Evolutionary conservation across 2,329 filamentous ascomycete genomes (phyloP).

Genomic region (Alternaria hordeiaustralica): DNA sequence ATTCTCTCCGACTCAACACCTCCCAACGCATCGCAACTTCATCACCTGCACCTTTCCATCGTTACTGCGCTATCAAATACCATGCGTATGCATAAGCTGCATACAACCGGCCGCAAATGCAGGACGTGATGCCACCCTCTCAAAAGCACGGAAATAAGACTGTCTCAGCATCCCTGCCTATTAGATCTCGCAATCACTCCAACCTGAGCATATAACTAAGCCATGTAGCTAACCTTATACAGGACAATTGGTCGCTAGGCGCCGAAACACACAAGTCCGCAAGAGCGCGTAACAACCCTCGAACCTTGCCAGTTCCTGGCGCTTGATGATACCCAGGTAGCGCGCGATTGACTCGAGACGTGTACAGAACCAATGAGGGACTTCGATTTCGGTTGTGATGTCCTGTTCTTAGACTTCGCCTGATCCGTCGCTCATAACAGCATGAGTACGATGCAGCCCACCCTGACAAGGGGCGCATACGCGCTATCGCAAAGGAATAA

Average conservation of each 20-base stretch:
- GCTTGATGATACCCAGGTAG: too few relatives aligned
- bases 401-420: neutral
- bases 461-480: too few relatives aligned
- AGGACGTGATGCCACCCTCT: neutral
- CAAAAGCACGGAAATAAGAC: neutral
- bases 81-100: neutral
- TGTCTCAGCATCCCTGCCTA: neutral
- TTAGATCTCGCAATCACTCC: neutral
- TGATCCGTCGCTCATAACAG: too few relatives aligned
- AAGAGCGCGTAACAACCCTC: too few relatives aligned
- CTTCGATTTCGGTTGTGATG: neutral
- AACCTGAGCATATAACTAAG: neutral
- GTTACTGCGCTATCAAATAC: neutral
- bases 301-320: too few relatives aligned
- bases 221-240: too few relatives aligned
- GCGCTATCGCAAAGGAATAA: too few relatives aligned
- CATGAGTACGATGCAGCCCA: too few relatives aligned
- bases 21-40: neutral
- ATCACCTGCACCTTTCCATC: neutral
- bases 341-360: neutral
- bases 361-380: neutral
- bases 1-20: slow-evolving; percentile 15
- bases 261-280: too few relatives aligned
- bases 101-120: neutral
- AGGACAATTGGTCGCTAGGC: too few relatives aligned